phyloP scores from a whole-genome alignment of 805 yeast genomes.

The Candida dendrica region DNA sequence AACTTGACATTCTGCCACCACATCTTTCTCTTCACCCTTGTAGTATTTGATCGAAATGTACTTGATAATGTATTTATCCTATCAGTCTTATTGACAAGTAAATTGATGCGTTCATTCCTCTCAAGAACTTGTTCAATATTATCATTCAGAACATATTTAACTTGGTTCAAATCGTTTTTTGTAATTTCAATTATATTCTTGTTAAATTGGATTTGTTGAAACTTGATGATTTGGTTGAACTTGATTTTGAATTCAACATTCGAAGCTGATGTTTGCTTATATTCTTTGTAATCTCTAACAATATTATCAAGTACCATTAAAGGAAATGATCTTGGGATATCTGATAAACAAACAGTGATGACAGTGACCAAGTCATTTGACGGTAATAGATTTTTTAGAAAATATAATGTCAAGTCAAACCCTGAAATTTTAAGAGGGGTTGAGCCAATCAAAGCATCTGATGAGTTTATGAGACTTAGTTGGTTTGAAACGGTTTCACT shows the following conservation, averaged over 20 bases:
- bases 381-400: conserved; percentile 13
- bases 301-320: conserved; percentile 19
- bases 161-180: conserved; percentile 47
- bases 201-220: conserved; percentile 40
- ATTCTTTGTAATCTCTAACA: conserved; percentile 40
- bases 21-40: conserved; percentile 42
- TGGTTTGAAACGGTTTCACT: conserved; percentile 48
- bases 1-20: conserved; percentile 50
- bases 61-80: conserved; percentile 44
- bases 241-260: conserved; percentile 46
- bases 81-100: conserved; percentile 56
- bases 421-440: conserved; percentile 9
- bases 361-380: conserved; percentile 18
- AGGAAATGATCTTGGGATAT: conserved; percentile 14
- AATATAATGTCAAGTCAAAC: conserved; percentile 10
- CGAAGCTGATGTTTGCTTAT: conserved; percentile 13
- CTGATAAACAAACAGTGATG: conserved; percentile 12
- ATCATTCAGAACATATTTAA: conserved; percentile 49
- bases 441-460: conserved; percentile 25
- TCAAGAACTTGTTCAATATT: conserved; percentile 52
- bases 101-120: conserved; percentile 51
- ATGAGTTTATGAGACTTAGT: conserved; percentile 44
- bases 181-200: conserved; percentile 25
- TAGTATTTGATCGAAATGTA: conserved; percentile 47
- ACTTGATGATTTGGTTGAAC: conserved; percentile 49